Conservation (phyloP, 192 early-diverging fungal genomes). For the Geranomyces michiganensis region DNA sequence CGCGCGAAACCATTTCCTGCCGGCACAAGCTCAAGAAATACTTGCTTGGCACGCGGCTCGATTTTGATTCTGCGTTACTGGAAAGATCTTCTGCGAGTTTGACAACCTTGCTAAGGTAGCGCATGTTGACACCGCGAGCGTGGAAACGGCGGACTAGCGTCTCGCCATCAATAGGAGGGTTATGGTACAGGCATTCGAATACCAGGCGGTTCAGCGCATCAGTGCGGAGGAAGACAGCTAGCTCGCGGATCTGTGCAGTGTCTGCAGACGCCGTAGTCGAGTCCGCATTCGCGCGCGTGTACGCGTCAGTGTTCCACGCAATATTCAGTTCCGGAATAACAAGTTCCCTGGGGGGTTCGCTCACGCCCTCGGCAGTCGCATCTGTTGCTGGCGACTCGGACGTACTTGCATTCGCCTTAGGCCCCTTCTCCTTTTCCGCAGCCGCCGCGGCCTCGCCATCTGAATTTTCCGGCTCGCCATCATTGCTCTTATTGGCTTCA, state of each 20-base stretch:
- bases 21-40: slow-evolving; percentile 53
- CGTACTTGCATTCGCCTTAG: not conserved
- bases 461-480: slow-evolving; percentile 32
- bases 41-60: not conserved
- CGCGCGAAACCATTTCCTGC: slow-evolving; percentile 89
- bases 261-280: slow-evolving; percentile 42
- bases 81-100: slow-evolving; percentile 60
- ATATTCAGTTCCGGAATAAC: slow-evolving; percentile 45
- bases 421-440: not conserved
- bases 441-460: slow-evolving; percentile 28
- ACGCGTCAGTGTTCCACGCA: slow-evolving; percentile 61
- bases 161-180: slow-evolving; percentile 72
- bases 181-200: slow-evolving; percentile 40
- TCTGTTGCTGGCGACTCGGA: not conserved
- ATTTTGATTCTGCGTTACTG: not conserved
- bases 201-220: slow-evolving; percentile 48
- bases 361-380: not conserved
- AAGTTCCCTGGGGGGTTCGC: not conserved
- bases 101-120: slow-evolving; percentile 85
- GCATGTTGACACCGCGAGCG: slow-evolving; percentile 95
- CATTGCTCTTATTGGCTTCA: slow-evolving; percentile 9
- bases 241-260: slow-evolving; percentile 69
- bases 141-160: slow-evolving; percentile 83
- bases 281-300: slow-evolving; percentile 6
- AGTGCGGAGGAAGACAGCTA: slow-evolving; percentile 76